Conservation (phyloP, 2,329 filamentous ascomycete species). For the Cladobotryum protrusum region DNA sequence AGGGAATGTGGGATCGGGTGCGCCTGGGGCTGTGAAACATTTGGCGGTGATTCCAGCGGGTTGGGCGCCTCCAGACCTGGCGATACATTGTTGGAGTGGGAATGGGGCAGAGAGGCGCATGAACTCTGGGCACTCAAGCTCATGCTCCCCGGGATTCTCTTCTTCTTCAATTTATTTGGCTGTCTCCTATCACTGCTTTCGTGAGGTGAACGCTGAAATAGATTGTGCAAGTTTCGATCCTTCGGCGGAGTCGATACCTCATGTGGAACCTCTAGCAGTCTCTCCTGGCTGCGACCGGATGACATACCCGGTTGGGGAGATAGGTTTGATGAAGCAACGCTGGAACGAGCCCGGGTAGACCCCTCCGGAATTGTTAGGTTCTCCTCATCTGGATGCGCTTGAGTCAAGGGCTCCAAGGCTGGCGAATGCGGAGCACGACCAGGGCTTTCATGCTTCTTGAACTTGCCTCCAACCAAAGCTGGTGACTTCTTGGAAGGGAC, state of each 20-base stretch:
- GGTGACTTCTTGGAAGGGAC: constrained; percentile 87
- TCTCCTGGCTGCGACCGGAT: constrained; percentile 44
- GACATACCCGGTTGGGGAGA: constrained; percentile 24
- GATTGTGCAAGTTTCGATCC: constrained; percentile 60
- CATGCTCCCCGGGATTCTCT: constrained; percentile 65
- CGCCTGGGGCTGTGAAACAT: constrained; percentile 2
- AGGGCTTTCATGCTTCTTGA: constrained; percentile 39
- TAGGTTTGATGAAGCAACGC: constrained; percentile 21
- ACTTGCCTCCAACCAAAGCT: constrained; percentile 59
- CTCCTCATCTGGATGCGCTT: constrained; percentile 22
- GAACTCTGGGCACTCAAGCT: constrained; percentile 91
- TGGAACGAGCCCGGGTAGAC: constrained; percentile 25
- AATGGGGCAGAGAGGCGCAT: constrained; percentile 60
- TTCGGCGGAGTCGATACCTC: constrained; percentile 50
- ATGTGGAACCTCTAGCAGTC: constrained; percentile 37
- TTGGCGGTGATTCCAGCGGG: constrained; percentile 34
- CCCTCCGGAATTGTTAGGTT: constrained; percentile 15
- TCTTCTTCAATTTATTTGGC: constrained; percentile 91
- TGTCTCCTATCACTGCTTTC: constrained; percentile 58
- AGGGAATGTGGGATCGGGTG: constrained; percentile 1
- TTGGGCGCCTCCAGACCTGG: constrained; percentile 41
- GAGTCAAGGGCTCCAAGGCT: constrained; percentile 34
- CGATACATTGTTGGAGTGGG: constrained; percentile 38
- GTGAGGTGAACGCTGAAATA: constrained; percentile 65
- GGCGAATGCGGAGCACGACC: constrained; percentile 21